These are phyloP conservation scores for Penicillium sp. DNA, from an alignment of 2,329 filamentous ascomycete species.

Conservation along the genomic window DNA sequence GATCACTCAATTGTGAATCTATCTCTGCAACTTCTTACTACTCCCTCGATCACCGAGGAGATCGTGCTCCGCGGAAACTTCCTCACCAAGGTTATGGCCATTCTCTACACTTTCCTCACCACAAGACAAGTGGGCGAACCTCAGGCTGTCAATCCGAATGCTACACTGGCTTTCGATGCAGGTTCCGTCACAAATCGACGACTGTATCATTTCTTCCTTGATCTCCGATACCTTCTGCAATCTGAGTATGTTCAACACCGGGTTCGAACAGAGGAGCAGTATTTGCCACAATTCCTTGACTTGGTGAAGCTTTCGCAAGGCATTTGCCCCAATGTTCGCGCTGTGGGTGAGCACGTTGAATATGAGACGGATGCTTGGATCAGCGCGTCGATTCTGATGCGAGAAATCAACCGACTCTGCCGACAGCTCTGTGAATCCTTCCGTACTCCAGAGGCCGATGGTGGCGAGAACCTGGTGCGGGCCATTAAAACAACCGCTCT, in stretches of 20 bases:
- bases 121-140: slow-evolving; percentile 93
- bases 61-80: slow-evolving; percentile 95
- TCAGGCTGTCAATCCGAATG: slow-evolving; percentile 76
- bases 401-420: slow-evolving; percentile 90
- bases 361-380: slow-evolving; percentile 99
- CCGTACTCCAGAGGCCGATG: slow-evolving; percentile 59
- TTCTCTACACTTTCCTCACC: slow-evolving; percentile 94
- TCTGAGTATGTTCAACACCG: slow-evolving; percentile 83
- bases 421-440: slow-evolving; percentile 85
- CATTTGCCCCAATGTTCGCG: slow-evolving; percentile 88
- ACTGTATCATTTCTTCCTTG: slow-evolving; percentile 96
- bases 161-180: slow-evolving; percentile 85
- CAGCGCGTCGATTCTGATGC: slow-evolving; percentile 84
- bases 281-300: slow-evolving; percentile 90
- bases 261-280: slow-evolving; percentile 75
- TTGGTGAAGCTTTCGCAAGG: slow-evolving; percentile 94
- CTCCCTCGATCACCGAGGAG: slow-evolving; percentile 91
- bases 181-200: slow-evolving; percentile 91
- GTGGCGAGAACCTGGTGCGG: slow-evolving; percentile 65
- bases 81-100: slow-evolving; percentile 87
- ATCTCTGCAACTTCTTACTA: slow-evolving; percentile 92
- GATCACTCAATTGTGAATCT: slow-evolving; percentile 98
- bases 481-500: slow-evolving; percentile 62
- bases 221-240: slow-evolving; percentile 83
- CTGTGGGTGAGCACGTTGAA: slow-evolving; percentile 91